A percentile compares a stretch with the other conserved stretches of the same genome.
These are phyloP conservation scores for Pichia eremophila DNA, from an alignment of 805 yeast species.

Conservation along the genomic window DNA sequence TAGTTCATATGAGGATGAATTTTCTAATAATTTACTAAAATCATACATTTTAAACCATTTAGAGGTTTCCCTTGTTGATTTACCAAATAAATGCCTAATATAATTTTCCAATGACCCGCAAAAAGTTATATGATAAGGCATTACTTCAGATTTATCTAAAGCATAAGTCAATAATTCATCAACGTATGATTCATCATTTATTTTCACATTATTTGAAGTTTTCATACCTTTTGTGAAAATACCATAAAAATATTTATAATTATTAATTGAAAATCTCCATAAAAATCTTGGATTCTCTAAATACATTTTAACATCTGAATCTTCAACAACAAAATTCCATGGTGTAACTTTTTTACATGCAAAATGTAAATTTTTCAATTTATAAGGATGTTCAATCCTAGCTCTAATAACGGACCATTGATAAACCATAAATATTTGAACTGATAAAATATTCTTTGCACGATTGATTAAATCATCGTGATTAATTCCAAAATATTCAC, in stretches of 20 bases:
- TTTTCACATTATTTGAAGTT: not conserved
- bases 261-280: conserved; percentile 3
- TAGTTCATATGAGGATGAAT: not conserved
- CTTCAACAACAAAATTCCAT: conserved; percentile 1
- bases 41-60: not conserved
- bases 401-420: conserved; percentile 1
- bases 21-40: not conserved
- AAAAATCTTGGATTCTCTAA: not conserved
- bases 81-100: not conserved
- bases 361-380: not conserved
- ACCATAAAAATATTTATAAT: not conserved
- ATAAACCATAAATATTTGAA: not conserved
- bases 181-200: not conserved
- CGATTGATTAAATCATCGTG: not conserved
- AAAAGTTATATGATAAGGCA: not conserved
- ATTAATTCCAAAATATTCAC: not conserved
- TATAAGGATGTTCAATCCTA: conserved; percentile 1
- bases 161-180: conserved; percentile 1
- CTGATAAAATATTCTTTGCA: not conserved
- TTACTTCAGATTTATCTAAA: not conserved
- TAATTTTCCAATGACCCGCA: not conserved
- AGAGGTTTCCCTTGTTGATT: not conserved
- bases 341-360: not conserved
- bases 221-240: not conserved
- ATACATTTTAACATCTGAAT: not conserved